A percentile compares a stretch with the other conserved stretches of the same genome.
Evolutionary conservation across 331 rosid species (phyloP).

Genomic region (Telfairia occidentalis): DNA sequence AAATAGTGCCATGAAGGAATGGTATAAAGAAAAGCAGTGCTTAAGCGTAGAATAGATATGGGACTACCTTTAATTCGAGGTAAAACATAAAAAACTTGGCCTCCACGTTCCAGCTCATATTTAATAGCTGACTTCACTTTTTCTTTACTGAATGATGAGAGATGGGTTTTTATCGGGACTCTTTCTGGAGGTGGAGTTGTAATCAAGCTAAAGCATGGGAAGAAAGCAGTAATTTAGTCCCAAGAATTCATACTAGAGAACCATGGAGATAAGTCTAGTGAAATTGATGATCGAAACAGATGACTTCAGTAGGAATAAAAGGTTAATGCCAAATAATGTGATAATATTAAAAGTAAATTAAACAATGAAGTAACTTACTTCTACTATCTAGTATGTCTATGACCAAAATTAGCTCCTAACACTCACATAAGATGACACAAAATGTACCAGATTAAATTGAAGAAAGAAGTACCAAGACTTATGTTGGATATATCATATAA

Average conservation of each 20-base stretch:
- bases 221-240: background rate
- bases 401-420: background rate
- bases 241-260: background rate
- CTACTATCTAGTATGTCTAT: background rate
- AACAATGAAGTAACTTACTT: background rate
- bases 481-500: background rate
- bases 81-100: constrained; percentile 87
- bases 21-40: background rate
- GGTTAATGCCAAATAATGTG: background rate
- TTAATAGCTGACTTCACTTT: constrained; percentile 56
- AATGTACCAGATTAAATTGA: background rate
- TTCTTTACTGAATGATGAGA: constrained; percentile 63
- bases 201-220: constrained; percentile 64
- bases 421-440: background rate
- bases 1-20: background rate
- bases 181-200: constrained; percentile 98
- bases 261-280: background rate
- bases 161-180: constrained; percentile 84
- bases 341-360: background rate
- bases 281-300: background rate
- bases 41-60: background rate
- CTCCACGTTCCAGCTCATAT: constrained; percentile 79
- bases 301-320: background rate
- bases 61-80: constrained; percentile 86
- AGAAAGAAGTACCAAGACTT: background rate